Evolutionary conservation across 768 basidiomycete genomes (phyloP), one percentile per base, ranked within the genome.

Genomic region (Phanerodontia chrysosporium): DNA sequence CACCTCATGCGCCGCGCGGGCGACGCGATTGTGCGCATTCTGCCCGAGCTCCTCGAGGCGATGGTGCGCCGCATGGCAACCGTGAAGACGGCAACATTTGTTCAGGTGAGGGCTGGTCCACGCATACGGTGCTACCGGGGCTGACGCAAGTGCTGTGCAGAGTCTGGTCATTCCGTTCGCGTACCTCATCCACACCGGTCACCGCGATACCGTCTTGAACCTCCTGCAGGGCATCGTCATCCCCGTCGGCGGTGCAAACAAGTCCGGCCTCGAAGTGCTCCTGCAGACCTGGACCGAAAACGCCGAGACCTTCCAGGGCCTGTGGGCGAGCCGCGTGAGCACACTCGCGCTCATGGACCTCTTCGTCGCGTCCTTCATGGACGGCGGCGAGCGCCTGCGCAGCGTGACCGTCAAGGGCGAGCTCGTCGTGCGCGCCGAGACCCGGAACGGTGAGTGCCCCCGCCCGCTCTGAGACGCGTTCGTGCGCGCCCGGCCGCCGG

Each of bases 211-310:
- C 0, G 87, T 95, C 1, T 76, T 98, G 18, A 75, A 80, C 13
- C 79, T 97, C 28, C 78, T 98, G 22, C 92, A 95, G 65, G 75
- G 81, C 12, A 86, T 83, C 62, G 24, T 36, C 2, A 36, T 60
- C 28, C 75, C 73, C 13, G 76, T 87, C 10, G 75, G 82, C 46
- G 84, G 80, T 22, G 21, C 13, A 5, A 28, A 51, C 28, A 80
- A 84, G 28, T 79, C 81, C 0, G 92, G 83, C 0, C 80, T 98
- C n/a, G 87, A 95, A 60, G 81, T 98, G 49, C 78, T 99, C n/a
- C 80, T 98, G 27, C 83, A 87, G 57, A 87, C 90, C 0, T 98
- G 95, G 96, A 92, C 90, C 67, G 96, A 99, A 70, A 95, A 95
- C 66, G 87, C 89, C 13, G 90, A 93, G 72, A 92, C 89, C 4